phyloP scores from a whole-genome alignment of 2,329 filamentous ascomycete species.

The Zasmidium cellare region DNA sequence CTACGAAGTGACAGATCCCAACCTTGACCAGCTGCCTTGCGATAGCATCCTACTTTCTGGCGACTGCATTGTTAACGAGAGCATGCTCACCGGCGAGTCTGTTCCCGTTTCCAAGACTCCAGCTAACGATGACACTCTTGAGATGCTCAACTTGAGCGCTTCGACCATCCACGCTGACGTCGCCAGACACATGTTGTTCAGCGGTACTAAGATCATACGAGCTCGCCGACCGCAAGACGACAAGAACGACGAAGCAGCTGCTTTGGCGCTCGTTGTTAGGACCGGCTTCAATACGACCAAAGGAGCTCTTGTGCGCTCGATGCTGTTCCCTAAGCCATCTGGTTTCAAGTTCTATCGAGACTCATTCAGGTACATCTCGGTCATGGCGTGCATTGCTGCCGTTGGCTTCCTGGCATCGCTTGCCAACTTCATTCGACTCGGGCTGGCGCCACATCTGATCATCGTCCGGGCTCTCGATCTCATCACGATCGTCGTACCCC shows the following conservation, averaged over 20 bases:
- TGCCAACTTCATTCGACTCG: constrained; percentile 85
- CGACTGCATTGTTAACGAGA: constrained; percentile 98
- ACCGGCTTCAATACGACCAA: constrained; percentile 99
- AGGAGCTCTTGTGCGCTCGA: constrained; percentile 89
- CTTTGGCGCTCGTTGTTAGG: constrained; percentile 85
- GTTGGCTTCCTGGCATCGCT: constrained; percentile 89
- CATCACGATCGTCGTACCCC: constrained; percentile 96
- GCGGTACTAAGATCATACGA: constrained; percentile 91
- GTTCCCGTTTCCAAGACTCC: constrained; percentile 94
- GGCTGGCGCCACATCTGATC: constrained; percentile 84
- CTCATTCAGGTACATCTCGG: constrained; percentile 95
- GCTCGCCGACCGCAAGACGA: constrained; percentile 85
- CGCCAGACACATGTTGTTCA: constrained; percentile 88
- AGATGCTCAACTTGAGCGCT: constrained; percentile 72
- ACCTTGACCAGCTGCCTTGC: constrained; percentile 81
- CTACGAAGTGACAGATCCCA: constrained; percentile 94
- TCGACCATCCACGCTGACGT: constrained; percentile 80
- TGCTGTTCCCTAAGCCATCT: constrained; percentile 97
- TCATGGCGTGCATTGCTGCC: constrained; percentile 85
- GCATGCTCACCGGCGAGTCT: constrained; percentile 96
- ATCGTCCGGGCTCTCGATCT: constrained; percentile 89
- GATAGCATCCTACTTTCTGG: constrained; percentile 89
- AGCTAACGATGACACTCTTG: constrained; percentile 76
- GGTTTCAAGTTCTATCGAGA: constrained; percentile 99
- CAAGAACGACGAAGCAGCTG: constrained; percentile 82